Evolutionary conservation across 345 rosid species (phyloP).

Genomic region (Eucalyptus fibrosa): DNA sequence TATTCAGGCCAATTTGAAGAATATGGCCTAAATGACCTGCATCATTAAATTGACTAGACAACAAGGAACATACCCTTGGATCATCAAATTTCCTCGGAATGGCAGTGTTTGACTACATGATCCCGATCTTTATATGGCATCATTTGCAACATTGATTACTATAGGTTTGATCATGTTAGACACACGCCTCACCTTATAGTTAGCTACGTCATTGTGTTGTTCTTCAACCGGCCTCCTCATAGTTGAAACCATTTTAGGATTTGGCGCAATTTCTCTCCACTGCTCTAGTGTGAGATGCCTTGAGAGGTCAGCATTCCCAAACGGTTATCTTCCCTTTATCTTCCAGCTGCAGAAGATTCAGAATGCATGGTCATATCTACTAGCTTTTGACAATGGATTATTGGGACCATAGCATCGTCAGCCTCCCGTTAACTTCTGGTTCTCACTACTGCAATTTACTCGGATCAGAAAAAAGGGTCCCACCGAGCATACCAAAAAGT

Average conservation of each 20-base stretch:
- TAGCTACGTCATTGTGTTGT: neutral
- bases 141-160: neutral
- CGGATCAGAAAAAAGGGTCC: no score
- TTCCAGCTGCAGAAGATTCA: neutral
- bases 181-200: neutral
- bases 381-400: no score
- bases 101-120: neutral
- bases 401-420: no score
- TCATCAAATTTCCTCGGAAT: neutral
- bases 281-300: neutral
- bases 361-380: no score
- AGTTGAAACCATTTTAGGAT: neutral
- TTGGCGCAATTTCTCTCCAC: neutral
- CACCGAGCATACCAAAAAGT: no score
- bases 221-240: neutral
- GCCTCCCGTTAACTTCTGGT: no score
- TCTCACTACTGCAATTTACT: no score
- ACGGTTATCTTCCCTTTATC: neutral
- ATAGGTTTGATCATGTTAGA: neutral
- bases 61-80: neutral
- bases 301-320: neutral
- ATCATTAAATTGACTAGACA: neutral
- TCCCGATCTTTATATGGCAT: neutral
- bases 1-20: neutral
- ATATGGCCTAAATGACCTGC: neutral